A percentile compares a stretch with the other conserved stretches of the same genome.
These are phyloP conservation scores for Bryoerythrophyllum caledonicum DNA, from an alignment of 225 moss, liverwort and hornwort species.

Conservation along the genomic window DNA sequence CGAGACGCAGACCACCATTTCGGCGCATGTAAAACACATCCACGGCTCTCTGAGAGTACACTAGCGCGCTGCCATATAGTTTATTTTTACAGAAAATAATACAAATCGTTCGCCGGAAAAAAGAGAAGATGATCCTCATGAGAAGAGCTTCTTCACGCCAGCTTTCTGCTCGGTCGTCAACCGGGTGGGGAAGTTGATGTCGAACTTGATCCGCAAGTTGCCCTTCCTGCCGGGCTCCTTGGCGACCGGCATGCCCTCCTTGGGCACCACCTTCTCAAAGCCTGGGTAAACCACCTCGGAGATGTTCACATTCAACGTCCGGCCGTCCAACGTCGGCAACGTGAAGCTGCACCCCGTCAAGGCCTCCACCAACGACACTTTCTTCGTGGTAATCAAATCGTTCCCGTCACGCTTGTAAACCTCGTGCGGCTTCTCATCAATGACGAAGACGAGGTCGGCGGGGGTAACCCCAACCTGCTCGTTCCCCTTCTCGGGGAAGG, in stretches of 20 bases:
- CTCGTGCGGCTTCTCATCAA: constrained; percentile 82
- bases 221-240: constrained; percentile 72
- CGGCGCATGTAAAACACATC: not conserved
- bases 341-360: constrained; percentile 74
- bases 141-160: constrained; percentile 69
- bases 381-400: constrained; percentile 72
- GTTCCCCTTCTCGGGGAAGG: constrained; percentile 82
- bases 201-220: constrained; percentile 80
- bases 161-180: constrained; percentile 63
- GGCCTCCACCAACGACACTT: constrained; percentile 58
- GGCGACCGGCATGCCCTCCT: constrained; percentile 85
- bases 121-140: constrained; percentile 23
- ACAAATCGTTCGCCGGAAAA: constrained; percentile 5
- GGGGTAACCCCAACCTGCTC: constrained; percentile 70
- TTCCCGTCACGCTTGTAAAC: constrained; percentile 77
- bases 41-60: not conserved
- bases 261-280: constrained; percentile 68
- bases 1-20: not conserved
- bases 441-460: constrained; percentile 79
- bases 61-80: constrained; percentile 12
- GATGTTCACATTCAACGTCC: constrained; percentile 63
- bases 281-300: constrained; percentile 58
- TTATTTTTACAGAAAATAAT: constrained; percentile 23
- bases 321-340: constrained; percentile 62
- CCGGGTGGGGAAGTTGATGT: constrained; percentile 67